Base-by-base conservation (phyloP, 352 stramenopile species). In the Phytophthora cactorum region DNA sequence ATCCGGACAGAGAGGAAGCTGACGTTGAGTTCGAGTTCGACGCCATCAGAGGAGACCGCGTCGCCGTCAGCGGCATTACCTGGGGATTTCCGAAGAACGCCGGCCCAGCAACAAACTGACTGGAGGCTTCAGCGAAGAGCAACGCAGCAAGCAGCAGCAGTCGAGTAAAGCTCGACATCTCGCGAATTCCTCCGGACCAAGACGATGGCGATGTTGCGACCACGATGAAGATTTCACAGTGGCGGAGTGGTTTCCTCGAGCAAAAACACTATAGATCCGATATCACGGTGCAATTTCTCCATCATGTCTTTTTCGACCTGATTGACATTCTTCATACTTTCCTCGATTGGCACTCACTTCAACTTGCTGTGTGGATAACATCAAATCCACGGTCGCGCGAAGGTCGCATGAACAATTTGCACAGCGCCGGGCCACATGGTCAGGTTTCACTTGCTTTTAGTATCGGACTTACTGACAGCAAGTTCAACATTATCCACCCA, bases 1-100 rank as follows among this genome's bases (percentile, higher is more conserved):
- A 77, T 29, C 55, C 60, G 14, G 58, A 52, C 8, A 17, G 7
- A 49, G 68, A 66, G n/a, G 50, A 52, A 27, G 29, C 29, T 3
- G 54, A 64, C 15, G 27, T 63, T 25, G 36, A 38, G n/a, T 53
- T 69, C 14, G 47, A 60, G 9, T 25, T 62, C 32, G 43, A 22
- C 9, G 32, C 28, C 14, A 25, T 36, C 2, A 57, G 4, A 12
- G 59, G 53, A 36, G 68, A 60, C 29, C n/a, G 28, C 41, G 25
- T 68, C 14, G 38, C 45, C 15, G 17, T 46, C 27, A 22, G 17
- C 11, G 51, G 17, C n/a, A 49, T 52, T 29, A 25, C 7, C 45
- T 73, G 64, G 1, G 49, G 17, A 38, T 52, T 60, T 31, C 34
- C 58, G 7, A 65, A 69, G 36, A 70, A 59, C 11, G 22, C 31